These are phyloP conservation scores for Penicillium sp. DNA, from an alignment of 2,329 filamentous ascomycete species.

Conservation along the genomic window DNA sequence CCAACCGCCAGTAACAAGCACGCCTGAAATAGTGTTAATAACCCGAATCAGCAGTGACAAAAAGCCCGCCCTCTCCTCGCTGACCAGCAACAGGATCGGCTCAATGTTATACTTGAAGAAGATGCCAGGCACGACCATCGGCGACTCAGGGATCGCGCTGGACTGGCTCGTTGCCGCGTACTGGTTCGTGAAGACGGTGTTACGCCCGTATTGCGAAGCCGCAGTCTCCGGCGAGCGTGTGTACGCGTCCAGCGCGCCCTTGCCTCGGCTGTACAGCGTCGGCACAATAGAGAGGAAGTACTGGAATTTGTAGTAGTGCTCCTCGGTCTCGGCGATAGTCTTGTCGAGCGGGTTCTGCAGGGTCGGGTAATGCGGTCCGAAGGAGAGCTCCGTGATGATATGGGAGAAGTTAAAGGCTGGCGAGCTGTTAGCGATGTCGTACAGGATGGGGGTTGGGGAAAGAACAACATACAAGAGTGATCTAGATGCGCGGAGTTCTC, in stretches of 20 bases:
- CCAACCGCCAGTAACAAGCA: slow-evolving; percentile 93
- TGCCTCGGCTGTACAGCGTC: slow-evolving; percentile 75
- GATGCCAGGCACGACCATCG: slow-evolving; percentile 70
- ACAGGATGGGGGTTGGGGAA: no score
- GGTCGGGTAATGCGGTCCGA: slow-evolving; percentile 93
- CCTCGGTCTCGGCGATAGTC: slow-evolving; percentile 72
- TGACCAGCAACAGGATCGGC: slow-evolving; percentile 82
- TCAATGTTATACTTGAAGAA: slow-evolving; percentile 99
- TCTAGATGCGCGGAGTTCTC: slow-evolving; percentile 78
- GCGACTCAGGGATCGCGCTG: slow-evolving; percentile 59
- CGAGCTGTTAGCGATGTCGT: neutral
- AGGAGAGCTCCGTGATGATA: slow-evolving; percentile 92
- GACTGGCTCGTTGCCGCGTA: slow-evolving; percentile 94
- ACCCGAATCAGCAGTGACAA: slow-evolving; percentile 74
- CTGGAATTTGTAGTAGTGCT: slow-evolving; percentile 92
- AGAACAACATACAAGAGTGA: slow-evolving; percentile 72
- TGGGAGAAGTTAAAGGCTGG: slow-evolving; percentile 96
- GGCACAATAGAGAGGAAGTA: slow-evolving; percentile 96
- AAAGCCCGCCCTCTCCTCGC: slow-evolving; percentile 74
- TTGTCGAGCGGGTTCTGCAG: slow-evolving; percentile 92
- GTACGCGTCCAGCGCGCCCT: slow-evolving; percentile 43
- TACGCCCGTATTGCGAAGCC: slow-evolving; percentile 32
- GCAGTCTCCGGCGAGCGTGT: slow-evolving; percentile 33
- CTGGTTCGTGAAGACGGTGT: slow-evolving; percentile 81
- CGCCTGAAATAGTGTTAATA: slow-evolving; percentile 86